Conservation (phyloP, 257 asterid genomes). For the Coffea canephora region DNA sequence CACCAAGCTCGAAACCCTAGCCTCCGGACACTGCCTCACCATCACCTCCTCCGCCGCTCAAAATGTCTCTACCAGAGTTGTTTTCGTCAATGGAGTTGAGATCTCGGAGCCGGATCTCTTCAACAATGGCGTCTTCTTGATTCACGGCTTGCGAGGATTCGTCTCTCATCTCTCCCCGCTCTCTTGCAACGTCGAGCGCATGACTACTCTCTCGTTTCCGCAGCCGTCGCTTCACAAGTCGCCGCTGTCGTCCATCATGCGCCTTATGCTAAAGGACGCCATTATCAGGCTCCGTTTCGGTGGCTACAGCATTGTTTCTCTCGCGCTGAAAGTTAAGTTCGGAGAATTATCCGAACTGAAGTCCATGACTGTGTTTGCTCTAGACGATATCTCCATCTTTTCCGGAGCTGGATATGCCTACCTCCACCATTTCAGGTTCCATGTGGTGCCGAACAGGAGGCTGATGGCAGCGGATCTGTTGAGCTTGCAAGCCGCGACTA, state of each 20-base stretch:
- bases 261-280: constrained; percentile 52
- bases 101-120: constrained; percentile 52
- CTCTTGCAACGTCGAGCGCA: constrained; percentile 56
- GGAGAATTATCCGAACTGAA: constrained; percentile 46
- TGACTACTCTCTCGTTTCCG: constrained; percentile 51
- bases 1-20: constrained; percentile 71
- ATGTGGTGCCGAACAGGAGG: constrained; percentile 61
- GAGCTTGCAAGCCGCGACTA: constrained; percentile 34
- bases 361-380: constrained; percentile 65
- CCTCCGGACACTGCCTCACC: constrained; percentile 69
- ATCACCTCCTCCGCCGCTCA: constrained; percentile 27
- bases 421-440: constrained; percentile 53
- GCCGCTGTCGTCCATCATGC: constrained; percentile 35
- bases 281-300: constrained; percentile 52
- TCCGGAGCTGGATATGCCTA: constrained; percentile 48
- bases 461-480: constrained; percentile 47
- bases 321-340: constrained; percentile 53
- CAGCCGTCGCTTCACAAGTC: constrained; percentile 33
- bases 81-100: constrained; percentile 67
- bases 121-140: constrained; percentile 55
- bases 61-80: constrained; percentile 11
- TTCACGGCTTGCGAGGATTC: constrained; percentile 64
- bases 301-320: constrained; percentile 55
- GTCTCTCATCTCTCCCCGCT: constrained; percentile 58
- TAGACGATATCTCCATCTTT: constrained; percentile 64